A percentile compares a stretch with the other conserved stretches of the same genome.
Evolutionary conservation across 2,329 filamentous ascomycete species (phyloP).

Genomic region (Aschersonia sp.): DNA sequence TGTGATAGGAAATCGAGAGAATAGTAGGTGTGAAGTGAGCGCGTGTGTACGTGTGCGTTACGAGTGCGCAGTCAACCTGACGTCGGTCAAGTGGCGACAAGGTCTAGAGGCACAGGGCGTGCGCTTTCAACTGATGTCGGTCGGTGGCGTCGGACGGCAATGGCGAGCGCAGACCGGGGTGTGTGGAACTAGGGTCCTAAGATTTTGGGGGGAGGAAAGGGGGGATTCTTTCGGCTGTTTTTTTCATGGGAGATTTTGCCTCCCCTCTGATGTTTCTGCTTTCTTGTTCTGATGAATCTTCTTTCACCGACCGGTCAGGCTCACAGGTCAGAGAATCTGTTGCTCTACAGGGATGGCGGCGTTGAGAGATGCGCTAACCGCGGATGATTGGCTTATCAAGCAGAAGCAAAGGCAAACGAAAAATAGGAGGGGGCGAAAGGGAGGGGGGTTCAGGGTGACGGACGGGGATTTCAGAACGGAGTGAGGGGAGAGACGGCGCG

Average conservation of each 20-base stretch:
- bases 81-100: background rate
- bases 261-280: too few relatives aligned
- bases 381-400: background rate
- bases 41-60: background rate
- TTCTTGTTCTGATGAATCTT: too few relatives aligned
- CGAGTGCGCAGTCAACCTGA: background rate
- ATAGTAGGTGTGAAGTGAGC: background rate
- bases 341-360: too few relatives aligned
- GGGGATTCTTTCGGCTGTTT: too few relatives aligned
- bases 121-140: background rate
- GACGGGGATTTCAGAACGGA: background rate
- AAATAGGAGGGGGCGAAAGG: background rate
- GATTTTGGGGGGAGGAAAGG: too few relatives aligned
- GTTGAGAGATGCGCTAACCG: background rate
- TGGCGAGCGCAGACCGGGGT: background rate
- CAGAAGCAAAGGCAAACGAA: background rate
- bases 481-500: too few relatives aligned
- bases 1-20: too few relatives aligned
- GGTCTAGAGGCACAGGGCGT: background rate
- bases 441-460: background rate
- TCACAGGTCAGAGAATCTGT: background rate
- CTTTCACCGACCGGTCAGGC: background rate
- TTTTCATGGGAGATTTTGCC: too few relatives aligned
- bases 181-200: background rate
- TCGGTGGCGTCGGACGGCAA: background rate